Base-by-base conservation (phyloP, 2,329 filamentous ascomycete species). In the Cytospora mali region DNA sequence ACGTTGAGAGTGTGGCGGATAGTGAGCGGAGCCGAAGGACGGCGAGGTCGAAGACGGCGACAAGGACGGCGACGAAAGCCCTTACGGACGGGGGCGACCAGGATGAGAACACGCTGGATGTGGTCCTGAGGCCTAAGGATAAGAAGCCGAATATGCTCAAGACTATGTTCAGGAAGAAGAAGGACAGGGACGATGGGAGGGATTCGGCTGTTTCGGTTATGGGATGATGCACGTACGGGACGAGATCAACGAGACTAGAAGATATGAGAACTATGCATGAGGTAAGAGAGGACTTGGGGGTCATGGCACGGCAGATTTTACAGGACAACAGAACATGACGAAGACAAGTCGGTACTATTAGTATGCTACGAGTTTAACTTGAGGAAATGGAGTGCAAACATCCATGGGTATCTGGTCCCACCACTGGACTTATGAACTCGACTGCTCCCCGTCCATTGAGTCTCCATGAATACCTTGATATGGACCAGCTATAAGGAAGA, bases 91-190 rank as follows among this genome's bases (percentile, higher is more conserved):
- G 73, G 14, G 67, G 68, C 59, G 68, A 66, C 35, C 72, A 76
- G 65, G 69, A 73, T 35, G 71, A 70, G 13, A 72, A 71, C 51
- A 69, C 70, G 7, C 67, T 76, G 54, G 75, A 77, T n/a, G 60
- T 76, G 31, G 76, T 79, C 2, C 66, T 82, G n/a, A 74, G 79
- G 48, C 77, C 80, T 11, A 77, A 77, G 65, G 77, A 81, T 67
- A 76, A 76, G 65, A 80, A 77, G 68, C 74, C 70, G 48, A 85
- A 80, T 69, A 83, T 86, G 82, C 78, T 87, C 66, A 86, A 85
- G 75, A 74, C 78, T 3, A 67, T 87, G 62, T 86, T 87, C 70
- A 84, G 82, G 76, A 81, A 77, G 74, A 85, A 83, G 74, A 82
- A 82, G 72, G 76, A 80, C 25, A 77, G 74, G 69, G 78, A 79